A percentile compares a stretch with the other conserved stretches of the same genome.
Conservation (phyloP, 306 rosid species). For the Cicer cuneatum region DNA sequence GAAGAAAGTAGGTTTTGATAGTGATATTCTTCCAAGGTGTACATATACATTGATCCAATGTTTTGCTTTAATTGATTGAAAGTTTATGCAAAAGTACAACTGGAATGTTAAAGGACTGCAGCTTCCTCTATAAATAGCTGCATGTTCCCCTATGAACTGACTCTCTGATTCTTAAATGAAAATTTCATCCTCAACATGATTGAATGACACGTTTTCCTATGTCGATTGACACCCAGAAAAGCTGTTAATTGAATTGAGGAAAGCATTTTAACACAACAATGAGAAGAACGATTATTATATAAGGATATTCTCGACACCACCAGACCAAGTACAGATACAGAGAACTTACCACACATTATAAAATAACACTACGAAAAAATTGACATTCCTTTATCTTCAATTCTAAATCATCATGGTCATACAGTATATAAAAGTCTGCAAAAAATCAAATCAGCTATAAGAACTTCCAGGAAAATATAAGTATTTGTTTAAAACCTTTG, state of each 20-base stretch:
- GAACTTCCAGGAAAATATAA: not conserved
- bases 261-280: not conserved
- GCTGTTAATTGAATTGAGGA: not conserved
- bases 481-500: not conserved
- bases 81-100: not conserved
- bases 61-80: too few relatives aligned
- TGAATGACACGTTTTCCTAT: not conserved
- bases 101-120: not conserved
- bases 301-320: too few relatives aligned
- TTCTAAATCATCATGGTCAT: too few relatives aligned
- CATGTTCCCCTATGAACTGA: slow-evolving; percentile 70
- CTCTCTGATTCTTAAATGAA: slow-evolving; percentile 70
- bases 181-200: slow-evolving; percentile 63
- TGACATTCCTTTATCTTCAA: too few relatives aligned
- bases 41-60: too few relatives aligned
- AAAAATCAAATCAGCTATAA: not conserved
- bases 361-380: too few relatives aligned
- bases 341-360: too few relatives aligned
- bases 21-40: too few relatives aligned
- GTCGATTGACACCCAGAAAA: not conserved
- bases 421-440: not conserved
- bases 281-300: too few relatives aligned
- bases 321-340: too few relatives aligned
- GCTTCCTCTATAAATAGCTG: slow-evolving; percentile 82
- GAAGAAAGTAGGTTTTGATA: too few relatives aligned